These are phyloP conservation scores for Apostasia ramifera DNA, from an alignment of 106 monocot species.

Conservation along the genomic window DNA sequence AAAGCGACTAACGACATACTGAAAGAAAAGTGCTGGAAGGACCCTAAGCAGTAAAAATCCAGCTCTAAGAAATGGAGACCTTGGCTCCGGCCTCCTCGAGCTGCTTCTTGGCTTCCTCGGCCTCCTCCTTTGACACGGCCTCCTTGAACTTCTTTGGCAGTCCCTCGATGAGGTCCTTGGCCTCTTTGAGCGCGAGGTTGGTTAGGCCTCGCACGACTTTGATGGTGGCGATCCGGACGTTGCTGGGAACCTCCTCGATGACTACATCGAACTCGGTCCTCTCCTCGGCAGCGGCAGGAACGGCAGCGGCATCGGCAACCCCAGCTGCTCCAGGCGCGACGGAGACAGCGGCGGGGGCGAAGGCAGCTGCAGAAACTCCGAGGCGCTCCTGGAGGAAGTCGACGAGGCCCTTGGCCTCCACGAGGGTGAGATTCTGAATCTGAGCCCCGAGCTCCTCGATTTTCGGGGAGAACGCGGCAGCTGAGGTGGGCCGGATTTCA, in stretches of 20 bases:
- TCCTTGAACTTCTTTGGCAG: conserved; percentile 98
- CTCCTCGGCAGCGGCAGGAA: conserved; percentile 55
- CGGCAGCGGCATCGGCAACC: conserved; percentile 29
- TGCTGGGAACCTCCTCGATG: conserved; percentile 89
- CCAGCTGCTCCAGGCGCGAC: conserved; percentile 27
- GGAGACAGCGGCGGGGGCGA: conserved; percentile 39
- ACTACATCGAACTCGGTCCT: conserved; percentile 94
- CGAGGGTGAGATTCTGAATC: conserved; percentile 45
- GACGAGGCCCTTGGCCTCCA: conserved; percentile 45
- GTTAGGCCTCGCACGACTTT: conserved; percentile 88
- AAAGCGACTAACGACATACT: too few species aligned
- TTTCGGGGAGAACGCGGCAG: conserved; percentile 31
- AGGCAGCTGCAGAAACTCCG: conserved; percentile 49
- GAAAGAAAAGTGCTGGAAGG: too few species aligned
- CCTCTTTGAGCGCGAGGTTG: conserved; percentile 80
- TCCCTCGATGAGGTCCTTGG: conserved; percentile 93
- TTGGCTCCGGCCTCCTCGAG: conserved; percentile 94
- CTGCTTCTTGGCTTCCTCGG: conserved; percentile 86
- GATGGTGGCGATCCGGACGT: conserved; percentile 71
- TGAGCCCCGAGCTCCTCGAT: conserved; percentile 39
- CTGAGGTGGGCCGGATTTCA: conserved; percentile 6
- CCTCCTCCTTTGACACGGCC: conserved; percentile 73
- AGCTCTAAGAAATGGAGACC: conserved; percentile 35
- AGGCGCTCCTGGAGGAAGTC: conserved; percentile 58
- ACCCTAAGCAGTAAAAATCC: background rate